Evolutionary conservation across 495 filamentous ascomycete species (phyloP).

Genomic region (Sordaria brevicollis): DNA sequence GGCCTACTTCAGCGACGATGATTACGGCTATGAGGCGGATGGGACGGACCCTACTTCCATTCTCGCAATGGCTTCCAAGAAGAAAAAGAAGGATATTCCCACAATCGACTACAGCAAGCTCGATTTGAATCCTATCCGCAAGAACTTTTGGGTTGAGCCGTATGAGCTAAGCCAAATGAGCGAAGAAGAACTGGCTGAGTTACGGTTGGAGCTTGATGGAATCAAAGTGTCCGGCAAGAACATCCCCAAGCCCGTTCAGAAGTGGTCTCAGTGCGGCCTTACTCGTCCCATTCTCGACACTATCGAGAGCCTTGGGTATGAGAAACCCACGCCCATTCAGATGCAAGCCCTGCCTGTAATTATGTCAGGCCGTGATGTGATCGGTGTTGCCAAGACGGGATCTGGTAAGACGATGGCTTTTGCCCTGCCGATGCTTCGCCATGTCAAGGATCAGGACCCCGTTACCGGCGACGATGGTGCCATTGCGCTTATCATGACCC

Average conservation of each 20-base stretch:
- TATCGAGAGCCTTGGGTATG: constrained; percentile 72
- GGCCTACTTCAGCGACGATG: constrained; percentile 76
- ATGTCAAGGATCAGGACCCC: constrained; percentile 88
- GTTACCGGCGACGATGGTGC: constrained; percentile 82
- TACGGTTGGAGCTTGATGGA: constrained; percentile 82
- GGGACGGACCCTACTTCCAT: constrained; percentile 68
- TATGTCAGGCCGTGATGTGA: constrained; percentile 93
- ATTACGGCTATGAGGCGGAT: constrained; percentile 64
- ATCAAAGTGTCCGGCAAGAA: constrained; percentile 85
- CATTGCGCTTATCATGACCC: constrained; percentile 80
- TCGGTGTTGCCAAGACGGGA: constrained; percentile 94
- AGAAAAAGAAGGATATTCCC: constrained; percentile 95
- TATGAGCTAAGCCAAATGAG: constrained; percentile 74
- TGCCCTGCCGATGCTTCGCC: constrained; percentile 88
- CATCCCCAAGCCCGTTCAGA: constrained; percentile 84
- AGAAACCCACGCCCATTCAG: constrained; percentile 87
- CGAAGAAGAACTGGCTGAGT: constrained; percentile 68
- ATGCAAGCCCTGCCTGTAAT: constrained; percentile 89
- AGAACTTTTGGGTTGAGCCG: constrained; percentile 90
- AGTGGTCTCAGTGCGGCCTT: constrained; percentile 93
- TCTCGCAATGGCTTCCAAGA: constrained; percentile 77
- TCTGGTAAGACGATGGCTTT: constrained; percentile 99
- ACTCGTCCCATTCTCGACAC: constrained; percentile 82
- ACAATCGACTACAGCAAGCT: constrained; percentile 74
- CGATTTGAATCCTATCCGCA: constrained; percentile 76